phyloP scores from a whole-genome alignment of 164 flowering plant genomes.

The Protea cynaroides region DNA sequence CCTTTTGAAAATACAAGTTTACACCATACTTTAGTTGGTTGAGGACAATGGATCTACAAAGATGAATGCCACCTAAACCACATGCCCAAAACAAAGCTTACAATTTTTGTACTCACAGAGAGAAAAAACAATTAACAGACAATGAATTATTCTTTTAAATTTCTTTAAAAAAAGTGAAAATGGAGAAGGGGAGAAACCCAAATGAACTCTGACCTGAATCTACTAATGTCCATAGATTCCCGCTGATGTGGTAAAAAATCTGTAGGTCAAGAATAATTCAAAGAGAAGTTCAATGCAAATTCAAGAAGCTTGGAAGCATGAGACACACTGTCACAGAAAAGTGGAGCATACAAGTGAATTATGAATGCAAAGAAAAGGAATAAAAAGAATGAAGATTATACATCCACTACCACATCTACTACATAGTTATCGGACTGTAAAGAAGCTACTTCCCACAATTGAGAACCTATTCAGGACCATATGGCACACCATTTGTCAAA shows the following conservation, averaged over 20 bases:
- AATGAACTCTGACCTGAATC: slow-evolving; percentile 41
- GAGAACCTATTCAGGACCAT: too few species aligned
- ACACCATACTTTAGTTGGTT: slow-evolving; percentile 31
- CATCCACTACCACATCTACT: not conserved
- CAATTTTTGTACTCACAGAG: slow-evolving; percentile 32
- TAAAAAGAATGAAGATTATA: not conserved
- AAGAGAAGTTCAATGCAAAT: slow-evolving; percentile 40
- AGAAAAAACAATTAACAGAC: not conserved
- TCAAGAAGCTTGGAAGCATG: slow-evolving; percentile 29
- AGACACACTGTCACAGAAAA: slow-evolving; percentile 38
- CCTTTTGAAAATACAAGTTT: not conserved
- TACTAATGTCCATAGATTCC: slow-evolving; percentile 52
- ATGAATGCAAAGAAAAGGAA: not conserved
- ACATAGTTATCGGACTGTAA: not conserved
- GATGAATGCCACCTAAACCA: slow-evolving; percentile 90
- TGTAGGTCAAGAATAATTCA: slow-evolving; percentile 60
- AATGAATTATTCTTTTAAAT: too few species aligned
- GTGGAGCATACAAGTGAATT: not conserved
- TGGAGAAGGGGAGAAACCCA: not conserved
- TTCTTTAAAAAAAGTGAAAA: not conserved
- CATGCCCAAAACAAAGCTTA: slow-evolving; percentile 70
- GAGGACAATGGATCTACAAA: slow-evolving; percentile 45
- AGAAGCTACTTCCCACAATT: not conserved
- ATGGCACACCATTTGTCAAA: too few species aligned
- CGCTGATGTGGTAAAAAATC: slow-evolving; percentile 67